A percentile compares a stretch with the other conserved stretches of the same genome.
Evolutionary conservation across 2,329 filamentous ascomycete species (phyloP).

Genomic region (Domatiomyces globalis): DNA sequence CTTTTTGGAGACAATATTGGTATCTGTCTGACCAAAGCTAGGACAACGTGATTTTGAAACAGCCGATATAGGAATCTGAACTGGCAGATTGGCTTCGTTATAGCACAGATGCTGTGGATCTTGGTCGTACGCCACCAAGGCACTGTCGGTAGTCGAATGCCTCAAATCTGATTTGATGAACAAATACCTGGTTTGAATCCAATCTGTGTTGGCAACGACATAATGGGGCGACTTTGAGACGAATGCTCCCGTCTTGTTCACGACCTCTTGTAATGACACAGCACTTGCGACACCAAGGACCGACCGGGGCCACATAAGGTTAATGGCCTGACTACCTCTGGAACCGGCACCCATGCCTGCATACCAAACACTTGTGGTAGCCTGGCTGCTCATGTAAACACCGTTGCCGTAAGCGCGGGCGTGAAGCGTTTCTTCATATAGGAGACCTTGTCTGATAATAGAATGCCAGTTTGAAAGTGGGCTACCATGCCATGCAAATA

Average conservation of each 20-base stretch:
- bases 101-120: constrained; percentile 25
- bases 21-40: constrained; percentile 4
- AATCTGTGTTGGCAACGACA: constrained; percentile 62
- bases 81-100: constrained; percentile 25
- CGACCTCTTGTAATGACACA: constrained; percentile 69
- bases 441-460: constrained; percentile 68
- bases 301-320: constrained; percentile 50
- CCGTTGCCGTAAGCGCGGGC: constrained; percentile 65
- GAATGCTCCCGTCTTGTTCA: constrained; percentile 57
- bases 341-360: constrained; percentile 8
- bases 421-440: constrained; percentile 49
- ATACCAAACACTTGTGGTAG: constrained; percentile 44
- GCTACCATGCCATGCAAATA: constrained; percentile 84
- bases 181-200: constrained; percentile 82
- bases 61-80: constrained; percentile 41
- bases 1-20: constrained; percentile 9
- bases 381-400: constrained; percentile 59
- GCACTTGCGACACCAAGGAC: constrained; percentile 44
- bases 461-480: constrained; percentile 69
- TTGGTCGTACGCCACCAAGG: constrained; percentile 7
- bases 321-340: constrained; percentile 1
- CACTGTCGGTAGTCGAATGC: background rate
- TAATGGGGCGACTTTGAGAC: constrained; percentile 43
- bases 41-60: constrained; percentile 32
- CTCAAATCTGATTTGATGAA: constrained; percentile 39